Base-by-base conservation (phyloP, 805 yeast genomes). In the Candida maesae region DNA sequence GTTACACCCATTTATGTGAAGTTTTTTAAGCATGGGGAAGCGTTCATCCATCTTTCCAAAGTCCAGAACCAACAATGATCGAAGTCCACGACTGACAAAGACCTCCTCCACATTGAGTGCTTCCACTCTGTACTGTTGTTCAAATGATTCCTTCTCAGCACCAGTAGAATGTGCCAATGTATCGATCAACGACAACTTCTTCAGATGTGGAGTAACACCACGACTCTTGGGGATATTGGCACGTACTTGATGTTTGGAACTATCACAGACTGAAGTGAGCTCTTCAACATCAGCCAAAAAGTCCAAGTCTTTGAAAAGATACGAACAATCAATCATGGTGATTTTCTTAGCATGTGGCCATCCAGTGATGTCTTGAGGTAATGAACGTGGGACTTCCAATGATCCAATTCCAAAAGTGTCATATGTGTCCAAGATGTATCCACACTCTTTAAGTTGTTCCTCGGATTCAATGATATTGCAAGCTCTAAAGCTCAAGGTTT, bases 261-360 rank as follows among this genome's bases (percentile, higher is more conserved):
- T 23, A n/a, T 29, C 38, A 25, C 28, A 37, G 13, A 33, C 28
- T 13, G 37, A 13, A 3, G 37, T 34, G 13, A 41, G 14, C 6
- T 32, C 15, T 3, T 14, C 14, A 9, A 20, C 31, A 6, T 35
- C 14, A 3, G 15, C 14, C n/a, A 41, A 13, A 20, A 35, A 32
- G 15, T 41, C 39, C 3, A 23, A n/a, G 17, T 41, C 16, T 5
- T 30, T n/a, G 25, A 31, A 35, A 10, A 32, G 24, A 18, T 41
- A 37, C 5, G 33, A 32, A 10, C 29, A 25, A n/a, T 41, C 44
- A 2, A 27, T 26, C 10, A 41, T 18, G 2, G 40, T 41, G 7
- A 41, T 21, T 18, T 32, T 18, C 18, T n/a, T 6, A 6, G 44
- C 39, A n/a, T 20, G 30, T 5, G 44, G 44, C 44, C 44, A 41